Base-by-base conservation (phyloP, 2,329 filamentous ascomycete species). In the Zymoseptoria brevis region DNA sequence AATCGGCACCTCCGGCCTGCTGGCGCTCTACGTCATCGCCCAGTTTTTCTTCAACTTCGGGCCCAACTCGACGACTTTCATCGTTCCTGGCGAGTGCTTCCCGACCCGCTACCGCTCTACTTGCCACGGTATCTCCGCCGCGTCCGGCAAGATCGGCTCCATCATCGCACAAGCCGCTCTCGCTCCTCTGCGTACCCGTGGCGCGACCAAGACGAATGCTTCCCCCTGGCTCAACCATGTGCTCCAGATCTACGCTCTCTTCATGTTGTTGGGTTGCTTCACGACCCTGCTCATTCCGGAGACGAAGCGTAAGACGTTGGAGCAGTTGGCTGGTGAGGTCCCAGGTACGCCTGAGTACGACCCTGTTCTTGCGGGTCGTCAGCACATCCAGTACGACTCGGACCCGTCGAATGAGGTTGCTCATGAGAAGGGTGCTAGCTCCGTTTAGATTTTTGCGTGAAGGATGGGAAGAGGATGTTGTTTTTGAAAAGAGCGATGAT, bases 211-310 rank as follows among this genome's bases (percentile, higher is more conserved):
- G 16, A 82, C 81, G 60, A 75, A 77, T 19, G 80, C 81, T 0
- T 78, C 73, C 1, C 87, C 87, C 1, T 88, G 86, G 81, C 79
- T 92, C 57, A 81, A 88, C 71, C 84, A 87, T 58, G 81, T 92
- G 45, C 85, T 93, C 77, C 81, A 90, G 71, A 87, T 91, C 45
- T 91, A 89, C 72, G 87, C 87, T 0, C 78, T 90, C 8, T 91
- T 93, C 77, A 92, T 91, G 89, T 78, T 92, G 5, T 80, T 82
- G 55, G 89, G 89, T 41, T 81, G 83, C 53, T 74, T 89, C 53
- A 83, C 84, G 2, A 85, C 86, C 1, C 76, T 91, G 3, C 75
- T 93, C n/a, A 85, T 92, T 21, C 88, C 88, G 0, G 89, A 91
- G 75, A 91, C 61, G 60, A 90, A 87, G 76, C 35, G 87, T 1